Conservation (phyloP, 2,329 filamentous ascomycete species). For the Alternaria sp. region DNA sequence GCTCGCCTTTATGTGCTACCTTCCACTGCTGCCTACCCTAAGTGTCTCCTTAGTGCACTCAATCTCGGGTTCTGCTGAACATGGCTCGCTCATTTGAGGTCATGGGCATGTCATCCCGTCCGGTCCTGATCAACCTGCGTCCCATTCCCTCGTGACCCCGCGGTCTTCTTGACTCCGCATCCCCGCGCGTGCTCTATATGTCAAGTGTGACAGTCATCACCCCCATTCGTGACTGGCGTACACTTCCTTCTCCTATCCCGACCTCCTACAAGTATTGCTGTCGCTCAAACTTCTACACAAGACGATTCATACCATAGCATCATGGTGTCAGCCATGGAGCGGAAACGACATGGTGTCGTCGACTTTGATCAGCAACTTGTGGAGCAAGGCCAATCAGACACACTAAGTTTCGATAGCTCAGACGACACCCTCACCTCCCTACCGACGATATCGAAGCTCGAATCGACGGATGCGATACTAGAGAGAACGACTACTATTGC, state of each 20-base stretch:
- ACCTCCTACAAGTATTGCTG: too few species aligned
- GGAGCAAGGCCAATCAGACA: not conserved
- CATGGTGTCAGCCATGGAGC: not conserved
- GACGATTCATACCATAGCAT: not conserved
- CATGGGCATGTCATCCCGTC: not conserved
- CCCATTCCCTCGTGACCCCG: not conserved
- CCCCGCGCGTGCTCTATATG: not conserved
- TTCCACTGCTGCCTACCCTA: not conserved
- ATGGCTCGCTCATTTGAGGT: not conserved
- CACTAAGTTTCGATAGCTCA: not conserved
- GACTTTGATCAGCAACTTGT: not conserved
- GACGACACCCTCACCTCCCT: not conserved
- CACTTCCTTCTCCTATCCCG: not conserved
- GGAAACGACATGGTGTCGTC: not conserved
- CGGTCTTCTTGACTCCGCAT: not conserved
- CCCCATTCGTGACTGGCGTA: not conserved
- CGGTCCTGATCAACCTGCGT: not conserved
- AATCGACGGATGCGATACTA: not conserved
- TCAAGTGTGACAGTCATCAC: not conserved
- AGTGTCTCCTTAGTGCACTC: not conserved
- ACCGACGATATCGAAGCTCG: not conserved
- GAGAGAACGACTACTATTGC: not conserved
- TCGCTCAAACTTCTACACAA: not conserved
- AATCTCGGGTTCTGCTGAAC: not conserved
- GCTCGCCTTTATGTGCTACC: not conserved